Evolutionary conservation across 2,329 filamentous ascomycete species (phyloP), one percentile per base, ranked within the genome.

Genomic region (Plectosphaerella cucumerina): DNA sequence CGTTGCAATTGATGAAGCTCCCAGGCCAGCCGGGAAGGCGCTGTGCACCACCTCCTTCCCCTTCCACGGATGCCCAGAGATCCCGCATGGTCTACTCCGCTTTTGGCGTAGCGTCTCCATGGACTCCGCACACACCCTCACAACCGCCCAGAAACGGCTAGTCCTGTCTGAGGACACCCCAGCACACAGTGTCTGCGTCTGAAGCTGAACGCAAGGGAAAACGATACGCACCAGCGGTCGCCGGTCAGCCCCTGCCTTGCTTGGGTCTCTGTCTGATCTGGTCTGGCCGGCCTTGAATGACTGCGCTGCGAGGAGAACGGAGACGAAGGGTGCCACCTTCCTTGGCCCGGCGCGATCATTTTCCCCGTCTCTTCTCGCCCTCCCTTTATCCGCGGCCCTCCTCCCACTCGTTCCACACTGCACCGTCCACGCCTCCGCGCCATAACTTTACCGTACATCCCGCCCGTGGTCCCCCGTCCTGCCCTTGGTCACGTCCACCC

Each of bases 71-170:
- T 42, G 39, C 39, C 39, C 39, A 42, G 39, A 42, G 39, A 42
- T 42, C 39, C 17, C 39, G 39, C 39, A 42, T 10, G 39, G 8
- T 11, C 39, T 42, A 42, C 10, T 17, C 39, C n/a, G 39, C 26
- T 42, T 42, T 11, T 6, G 39, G 39, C 17, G n/a, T 42, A 42
- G 39, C 17, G 18, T 17, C n/a, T 20, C n/a, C 10, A 42, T 10
- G 17, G 26, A 31, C 39, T 12, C 17, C 39, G 11, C 18, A 33
- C 45, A 47, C 45, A 47, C 45, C 45, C 45, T 21, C 33, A 37
- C 33, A 37, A 35, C 15, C 33, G 20, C 45, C 45, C 45, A 47
- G 45, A 47, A 47, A 37, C 18, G 34, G 45, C 45, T 47, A 47
- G 33, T 23, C 45, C 10, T 47, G 45, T 47, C 45, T 47, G 45